Evolutionary conservation across 1,284 basidiomycete genomes (phyloP).

Genomic region (Exobasidium rhododendri): DNA sequence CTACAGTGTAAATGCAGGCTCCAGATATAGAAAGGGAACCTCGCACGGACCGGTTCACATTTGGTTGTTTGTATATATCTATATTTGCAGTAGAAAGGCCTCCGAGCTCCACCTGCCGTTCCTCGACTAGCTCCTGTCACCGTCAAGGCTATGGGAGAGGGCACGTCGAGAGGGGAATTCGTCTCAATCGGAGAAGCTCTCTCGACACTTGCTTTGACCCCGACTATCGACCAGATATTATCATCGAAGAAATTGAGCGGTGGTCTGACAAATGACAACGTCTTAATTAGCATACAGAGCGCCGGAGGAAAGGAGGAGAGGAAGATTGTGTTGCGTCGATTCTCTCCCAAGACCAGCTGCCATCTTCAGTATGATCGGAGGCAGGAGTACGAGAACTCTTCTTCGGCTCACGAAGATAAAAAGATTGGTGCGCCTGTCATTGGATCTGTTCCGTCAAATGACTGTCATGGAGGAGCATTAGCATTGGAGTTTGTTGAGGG

Average conservation of each 20-base stretch:
- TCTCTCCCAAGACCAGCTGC: not conserved
- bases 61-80: no score
- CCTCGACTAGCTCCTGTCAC: no score
- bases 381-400: not conserved
- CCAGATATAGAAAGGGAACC: no score
- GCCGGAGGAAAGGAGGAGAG: not conserved
- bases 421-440: not conserved
- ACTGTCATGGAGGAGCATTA: slow-evolving; percentile 7
- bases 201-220: not conserved
- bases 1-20: no score
- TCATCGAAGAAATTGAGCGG: not conserved
- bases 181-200: not conserved
- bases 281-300: not conserved
- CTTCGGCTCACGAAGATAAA: not conserved
- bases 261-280: slow-evolving; percentile 12
- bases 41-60: no score
- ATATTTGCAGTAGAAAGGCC: no score
- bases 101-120: no score
- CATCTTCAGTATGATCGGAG: slow-evolving; percentile 5
- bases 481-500: slow-evolving; percentile 3
- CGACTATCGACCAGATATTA: not conserved
- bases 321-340: slow-evolving; percentile 2
- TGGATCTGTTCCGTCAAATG: not conserved
- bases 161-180: no score
- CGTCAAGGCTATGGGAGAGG: no score